Percentiles rank a stretch among this genome's conserved stretches.
These are phyloP conservation scores for Talaromyces sp. DNA, from an alignment of 2,329 filamentous ascomycete genomes.

Conservation along the genomic window DNA sequence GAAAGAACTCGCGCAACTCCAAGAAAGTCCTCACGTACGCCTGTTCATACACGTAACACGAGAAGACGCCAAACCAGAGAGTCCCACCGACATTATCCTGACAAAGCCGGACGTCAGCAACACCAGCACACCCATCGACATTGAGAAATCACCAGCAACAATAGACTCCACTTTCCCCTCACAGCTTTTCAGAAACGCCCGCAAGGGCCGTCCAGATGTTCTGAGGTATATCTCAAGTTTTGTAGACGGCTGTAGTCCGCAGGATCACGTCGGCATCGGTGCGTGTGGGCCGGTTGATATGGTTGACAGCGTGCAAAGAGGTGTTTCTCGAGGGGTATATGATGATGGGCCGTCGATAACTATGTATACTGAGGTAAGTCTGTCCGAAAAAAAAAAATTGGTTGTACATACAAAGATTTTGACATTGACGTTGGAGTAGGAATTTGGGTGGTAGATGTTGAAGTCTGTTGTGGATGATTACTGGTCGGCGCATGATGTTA, in stretches of 20 bases:
- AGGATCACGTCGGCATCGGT: neutral
- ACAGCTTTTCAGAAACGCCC: neutral
- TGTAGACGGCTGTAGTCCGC: neutral
- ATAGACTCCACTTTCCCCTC: neutral
- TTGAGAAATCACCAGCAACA: neutral
- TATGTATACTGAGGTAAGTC: neutral
- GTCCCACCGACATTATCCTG: neutral
- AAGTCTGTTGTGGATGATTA: neutral
- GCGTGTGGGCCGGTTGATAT: neutral
- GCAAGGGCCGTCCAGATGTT: neutral
- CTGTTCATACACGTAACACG: neutral
- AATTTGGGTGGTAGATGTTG: neutral
- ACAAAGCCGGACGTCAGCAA: neutral
- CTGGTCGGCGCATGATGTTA: neutral
- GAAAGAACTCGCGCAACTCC: neutral
- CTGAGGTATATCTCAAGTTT: neutral
- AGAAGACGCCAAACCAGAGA: neutral
- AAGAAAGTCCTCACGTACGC: neutral
- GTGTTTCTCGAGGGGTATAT: neutral
- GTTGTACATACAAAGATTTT: neutral
- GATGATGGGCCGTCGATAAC: neutral
- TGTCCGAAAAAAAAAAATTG: neutral
- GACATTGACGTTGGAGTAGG: neutral
- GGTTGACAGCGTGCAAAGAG: neutral
- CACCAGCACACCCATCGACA: neutral